Evolutionary conservation across 306 rosid genomes (phyloP).

Genomic region (Crataegus laevigata): DNA sequence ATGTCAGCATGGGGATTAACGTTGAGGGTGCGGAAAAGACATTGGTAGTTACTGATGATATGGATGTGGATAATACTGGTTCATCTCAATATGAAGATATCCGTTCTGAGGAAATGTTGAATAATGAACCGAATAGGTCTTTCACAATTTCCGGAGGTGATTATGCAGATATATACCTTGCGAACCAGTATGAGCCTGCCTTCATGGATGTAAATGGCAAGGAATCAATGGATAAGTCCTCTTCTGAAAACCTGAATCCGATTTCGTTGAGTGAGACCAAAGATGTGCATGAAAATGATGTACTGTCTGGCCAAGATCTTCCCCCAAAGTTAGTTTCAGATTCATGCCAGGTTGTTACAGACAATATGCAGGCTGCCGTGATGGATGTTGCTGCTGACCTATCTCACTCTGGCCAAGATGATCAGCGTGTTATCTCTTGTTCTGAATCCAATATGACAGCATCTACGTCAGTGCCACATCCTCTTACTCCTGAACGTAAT

Average conservation of each 20-base stretch:
- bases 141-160: constrained; percentile 22
- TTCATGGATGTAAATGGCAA: constrained; percentile 37
- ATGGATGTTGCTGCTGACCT: constrained; percentile 18
- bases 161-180: constrained; percentile 16
- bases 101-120: background rate
- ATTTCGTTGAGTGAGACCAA: constrained; percentile 37
- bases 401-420: constrained; percentile 18
- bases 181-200: constrained; percentile 26
- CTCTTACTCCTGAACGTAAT: constrained; percentile 13
- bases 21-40: constrained; percentile 3
- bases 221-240: constrained; percentile 24
- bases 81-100: constrained; percentile 3
- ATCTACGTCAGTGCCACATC: constrained; percentile 13
- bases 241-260: constrained; percentile 25
- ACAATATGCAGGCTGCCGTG: constrained; percentile 6
- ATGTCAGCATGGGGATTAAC: constrained; percentile 24
- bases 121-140: constrained; percentile 21
- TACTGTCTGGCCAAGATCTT: too few relatives aligned
- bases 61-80: constrained; percentile 19
- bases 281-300: constrained; percentile 31
- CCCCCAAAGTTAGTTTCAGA: constrained; percentile 21
- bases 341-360: constrained; percentile 13
- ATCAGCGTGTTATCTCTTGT: constrained; percentile 15
- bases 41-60: constrained; percentile 5
- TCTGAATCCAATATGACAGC: constrained; percentile 25